Conservation (phyloP, 805 yeast genomes). For the Candida orba region DNA sequence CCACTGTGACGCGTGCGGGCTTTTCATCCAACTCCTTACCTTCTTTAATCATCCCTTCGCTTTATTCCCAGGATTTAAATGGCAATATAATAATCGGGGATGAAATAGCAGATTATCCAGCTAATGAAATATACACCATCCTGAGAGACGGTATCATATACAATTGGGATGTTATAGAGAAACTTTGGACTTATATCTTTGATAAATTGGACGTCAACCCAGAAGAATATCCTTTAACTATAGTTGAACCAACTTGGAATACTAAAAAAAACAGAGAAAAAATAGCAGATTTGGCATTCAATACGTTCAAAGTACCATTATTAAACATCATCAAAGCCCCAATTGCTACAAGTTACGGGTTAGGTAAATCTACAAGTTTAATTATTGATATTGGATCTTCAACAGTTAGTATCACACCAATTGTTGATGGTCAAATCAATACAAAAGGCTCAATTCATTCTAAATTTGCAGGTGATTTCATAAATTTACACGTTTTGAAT, state of each 20-base stretch:
- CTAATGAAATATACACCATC: slow-evolving; percentile 40
- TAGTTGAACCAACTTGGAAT: slow-evolving; percentile 66
- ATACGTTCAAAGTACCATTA: slow-evolving; percentile 65
- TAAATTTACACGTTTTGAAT: slow-evolving; percentile 55
- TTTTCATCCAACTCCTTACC: slow-evolving; percentile 62
- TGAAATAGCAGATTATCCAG: slow-evolving; percentile 32
- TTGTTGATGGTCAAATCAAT: slow-evolving; percentile 66
- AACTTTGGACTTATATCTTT: slow-evolving; percentile 64
- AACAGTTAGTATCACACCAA: slow-evolving; percentile 65
- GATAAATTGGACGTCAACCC: slow-evolving; percentile 43
- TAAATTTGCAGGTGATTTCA: slow-evolving; percentile 79
- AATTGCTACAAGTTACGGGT: slow-evolving; percentile 67
- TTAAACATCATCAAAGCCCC: slow-evolving; percentile 73
- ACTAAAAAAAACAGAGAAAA: slow-evolving; percentile 47
- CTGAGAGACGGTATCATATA: slow-evolving; percentile 58
- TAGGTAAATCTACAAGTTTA: slow-evolving; percentile 70
- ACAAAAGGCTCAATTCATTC: slow-evolving; percentile 59
- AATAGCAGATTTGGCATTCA: slow-evolving; percentile 69
- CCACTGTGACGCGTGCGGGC: slow-evolving; percentile 61
- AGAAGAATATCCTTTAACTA: slow-evolving; percentile 56
- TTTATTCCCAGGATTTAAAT: slow-evolving; percentile 34
- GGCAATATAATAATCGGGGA: slow-evolving; percentile 35
- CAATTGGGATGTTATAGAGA: slow-evolving; percentile 64
- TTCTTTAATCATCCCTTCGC: slow-evolving; percentile 46
- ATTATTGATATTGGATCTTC: slow-evolving; percentile 77